A percentile compares a stretch with the other conserved stretches of the same genome.
Conservation (phyloP, 495 filamentous ascomycete species). For the Penicillium paxilli region DNA sequence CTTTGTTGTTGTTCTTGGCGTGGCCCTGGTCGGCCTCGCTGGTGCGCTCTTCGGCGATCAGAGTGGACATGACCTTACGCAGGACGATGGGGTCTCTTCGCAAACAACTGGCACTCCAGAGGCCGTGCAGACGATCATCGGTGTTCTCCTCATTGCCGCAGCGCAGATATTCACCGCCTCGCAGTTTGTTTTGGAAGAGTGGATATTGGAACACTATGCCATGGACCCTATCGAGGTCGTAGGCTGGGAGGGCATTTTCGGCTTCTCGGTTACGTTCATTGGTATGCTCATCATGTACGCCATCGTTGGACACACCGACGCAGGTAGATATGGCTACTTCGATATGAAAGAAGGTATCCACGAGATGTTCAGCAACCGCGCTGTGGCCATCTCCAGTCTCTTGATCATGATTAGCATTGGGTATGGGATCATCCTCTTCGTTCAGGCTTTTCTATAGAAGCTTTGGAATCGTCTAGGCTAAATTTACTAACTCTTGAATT, state of each 20-base stretch:
- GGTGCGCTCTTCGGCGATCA: slow-evolving; percentile 74
- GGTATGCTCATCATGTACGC: slow-evolving; percentile 80
- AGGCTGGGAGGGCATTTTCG: slow-evolving; percentile 94
- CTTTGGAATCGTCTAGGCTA: neutral
- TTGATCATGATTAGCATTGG: slow-evolving; percentile 97
- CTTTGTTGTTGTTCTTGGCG: slow-evolving; percentile 81
- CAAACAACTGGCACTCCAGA: slow-evolving; percentile 50
- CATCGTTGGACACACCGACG: slow-evolving; percentile 68
- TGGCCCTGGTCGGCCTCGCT: slow-evolving; percentile 85
- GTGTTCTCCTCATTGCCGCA: slow-evolving; percentile 83
- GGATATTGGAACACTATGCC: slow-evolving; percentile 83
- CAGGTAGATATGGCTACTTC: slow-evolving; percentile 80
- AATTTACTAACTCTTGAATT: slow-evolving; percentile 9
- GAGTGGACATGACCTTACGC: slow-evolving; percentile 46
- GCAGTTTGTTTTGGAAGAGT: slow-evolving; percentile 95
- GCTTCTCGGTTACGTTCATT: slow-evolving; percentile 77
- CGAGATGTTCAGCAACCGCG: slow-evolving; percentile 68
- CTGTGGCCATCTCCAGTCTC: slow-evolving; percentile 71
- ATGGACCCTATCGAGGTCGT: slow-evolving; percentile 90
- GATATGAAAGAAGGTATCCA: slow-evolving; percentile 82
- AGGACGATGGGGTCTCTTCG: slow-evolving; percentile 25
- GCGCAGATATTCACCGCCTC: slow-evolving; percentile 96
- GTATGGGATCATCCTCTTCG: slow-evolving; percentile 47
- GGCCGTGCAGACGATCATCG: slow-evolving; percentile 71
- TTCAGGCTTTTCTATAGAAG: neutral